Evolutionary conservation across 192 early-diverging fungal species (phyloP).

Genomic region (Piromyces finnis): DNA sequence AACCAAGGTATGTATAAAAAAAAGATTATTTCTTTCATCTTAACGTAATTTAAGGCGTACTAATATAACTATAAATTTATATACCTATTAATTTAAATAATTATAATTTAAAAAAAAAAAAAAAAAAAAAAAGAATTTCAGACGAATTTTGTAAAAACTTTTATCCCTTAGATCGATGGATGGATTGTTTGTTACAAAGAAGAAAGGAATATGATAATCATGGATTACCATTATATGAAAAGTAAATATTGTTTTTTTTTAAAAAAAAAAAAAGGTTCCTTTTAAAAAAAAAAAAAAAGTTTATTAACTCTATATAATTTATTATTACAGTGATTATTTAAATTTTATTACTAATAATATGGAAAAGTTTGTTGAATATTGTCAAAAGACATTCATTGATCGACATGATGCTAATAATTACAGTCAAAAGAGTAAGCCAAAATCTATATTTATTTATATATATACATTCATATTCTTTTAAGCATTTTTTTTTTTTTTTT

Average conservation of each 20-base stretch:
- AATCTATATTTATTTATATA: no score
- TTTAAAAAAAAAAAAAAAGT: no score
- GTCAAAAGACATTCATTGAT: not conserved
- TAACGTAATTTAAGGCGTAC: no score
- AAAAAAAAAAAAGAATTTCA: not conserved
- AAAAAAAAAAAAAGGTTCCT: no score
- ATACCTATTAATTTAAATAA: not conserved
- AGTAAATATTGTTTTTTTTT: not conserved
- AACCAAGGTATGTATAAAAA: not conserved
- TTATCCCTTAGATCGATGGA: not conserved
- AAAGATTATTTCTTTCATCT: no score
- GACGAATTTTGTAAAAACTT: not conserved
- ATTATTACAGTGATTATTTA: not conserved
- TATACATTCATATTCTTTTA: no score
- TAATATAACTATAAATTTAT: no score
- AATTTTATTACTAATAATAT: not conserved
- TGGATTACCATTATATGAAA: not conserved
- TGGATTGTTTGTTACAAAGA: not conserved
- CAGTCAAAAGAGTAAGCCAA: not conserved
- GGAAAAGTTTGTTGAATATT: not conserved
- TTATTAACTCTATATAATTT: no score
- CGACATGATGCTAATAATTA: not conserved
- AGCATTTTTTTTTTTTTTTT: no score
- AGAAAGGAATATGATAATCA: not conserved
- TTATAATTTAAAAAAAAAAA: not conserved